Conservation (phyloP, 495 filamentous ascomycete species). For the Halenospora varia region DNA sequence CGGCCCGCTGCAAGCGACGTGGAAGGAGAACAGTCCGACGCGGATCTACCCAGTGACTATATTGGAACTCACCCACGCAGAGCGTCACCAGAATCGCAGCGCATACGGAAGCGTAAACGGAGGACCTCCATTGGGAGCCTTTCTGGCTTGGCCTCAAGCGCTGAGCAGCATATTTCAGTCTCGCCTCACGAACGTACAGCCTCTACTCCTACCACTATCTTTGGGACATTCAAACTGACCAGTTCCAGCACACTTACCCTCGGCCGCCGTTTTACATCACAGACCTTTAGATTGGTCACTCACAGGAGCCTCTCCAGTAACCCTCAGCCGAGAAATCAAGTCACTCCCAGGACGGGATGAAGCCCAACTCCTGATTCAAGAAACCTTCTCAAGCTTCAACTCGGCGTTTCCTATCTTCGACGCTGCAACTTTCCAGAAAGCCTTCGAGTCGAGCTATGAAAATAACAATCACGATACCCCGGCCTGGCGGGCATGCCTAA, state of each 20-base stretch:
- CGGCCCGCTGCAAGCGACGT: slow-evolving; percentile 6
- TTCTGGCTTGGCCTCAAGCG: slow-evolving; percentile 13
- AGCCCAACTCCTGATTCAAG: slow-evolving; percentile 2
- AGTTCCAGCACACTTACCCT: slow-evolving; percentile 17
- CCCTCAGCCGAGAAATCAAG: slow-evolving; percentile 2
- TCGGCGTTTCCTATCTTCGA: slow-evolving; percentile 2
- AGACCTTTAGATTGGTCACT: slow-evolving; percentile 16
- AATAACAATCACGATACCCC: slow-evolving; percentile 3
- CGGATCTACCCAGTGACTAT: slow-evolving; percentile 13
- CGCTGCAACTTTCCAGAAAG: slow-evolving; percentile 2
- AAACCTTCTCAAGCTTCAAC: slow-evolving; percentile 3
- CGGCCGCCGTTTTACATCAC: slow-evolving; percentile 18
- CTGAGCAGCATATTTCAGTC: slow-evolving; percentile 14
- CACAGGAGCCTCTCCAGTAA: slow-evolving; percentile 7
- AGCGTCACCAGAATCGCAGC: slow-evolving; percentile 1
- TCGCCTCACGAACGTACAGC: slow-evolving; percentile 13
- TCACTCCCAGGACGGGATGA: slow-evolving; percentile 2
- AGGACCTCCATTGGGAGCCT: slow-evolving; percentile 15
- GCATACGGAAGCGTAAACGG: slow-evolving; percentile 3
- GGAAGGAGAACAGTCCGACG: slow-evolving; percentile 8
- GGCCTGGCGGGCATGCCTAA: slow-evolving; percentile 2
- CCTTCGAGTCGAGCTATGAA: slow-evolving; percentile 2
- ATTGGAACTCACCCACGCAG: slow-evolving; percentile 10
- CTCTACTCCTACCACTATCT: slow-evolving; percentile 15
- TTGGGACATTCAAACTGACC: slow-evolving; percentile 13